Base-by-base conservation (phyloP, 257 asterid genomes). In the Nicotiana undulata region DNA sequence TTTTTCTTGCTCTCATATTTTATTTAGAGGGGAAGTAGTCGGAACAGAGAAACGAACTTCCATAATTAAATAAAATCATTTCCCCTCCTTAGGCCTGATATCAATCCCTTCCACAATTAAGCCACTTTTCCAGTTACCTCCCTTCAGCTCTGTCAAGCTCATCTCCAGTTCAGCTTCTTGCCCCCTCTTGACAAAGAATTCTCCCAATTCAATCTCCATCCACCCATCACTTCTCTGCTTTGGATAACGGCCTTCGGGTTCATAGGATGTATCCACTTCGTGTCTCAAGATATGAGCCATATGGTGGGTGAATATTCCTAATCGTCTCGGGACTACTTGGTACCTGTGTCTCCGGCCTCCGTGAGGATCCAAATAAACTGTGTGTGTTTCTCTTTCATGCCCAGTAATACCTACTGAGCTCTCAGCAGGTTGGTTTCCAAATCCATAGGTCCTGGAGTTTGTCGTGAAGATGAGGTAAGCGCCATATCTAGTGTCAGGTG, bases 191-290 rank as follows among this genome's bases (percentile, higher is more conserved):
- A 91, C 89, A 66, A 83, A 87, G 22, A 79, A 86, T 84, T 90
- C 97, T 17, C 98, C 99, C 85, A 96, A 64, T 80, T 90, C 91
- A 29, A 90, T 89, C 80, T 96, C 99, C 90, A 85, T 85, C 98
- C 98, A 96, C 34, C 91, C 92, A 79, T 92, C 95, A 2, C 46
- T 83, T 80, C 98, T 91, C 87, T 31, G 80, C 81, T 86, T 87
- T 2, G 92, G 86, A 75, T 18, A 52, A 78, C 79, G 15, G 52
- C 79, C 34, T 37, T 61, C 9, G 9, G 28, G 3, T 20, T 77
- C 37, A 13, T 29, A 0, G 75, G n/a, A 8, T 70, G 34, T 24
- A 60, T 17, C 32, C 29, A 70, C 74, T n/a, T 26, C 87, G 12
- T n/a, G 85, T 52, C 87, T 82, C 31, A 34, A 70, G 24, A 56